phyloP scores from a whole-genome alignment of 495 filamentous ascomycete species.

The Cairneyella variabilis region DNA sequence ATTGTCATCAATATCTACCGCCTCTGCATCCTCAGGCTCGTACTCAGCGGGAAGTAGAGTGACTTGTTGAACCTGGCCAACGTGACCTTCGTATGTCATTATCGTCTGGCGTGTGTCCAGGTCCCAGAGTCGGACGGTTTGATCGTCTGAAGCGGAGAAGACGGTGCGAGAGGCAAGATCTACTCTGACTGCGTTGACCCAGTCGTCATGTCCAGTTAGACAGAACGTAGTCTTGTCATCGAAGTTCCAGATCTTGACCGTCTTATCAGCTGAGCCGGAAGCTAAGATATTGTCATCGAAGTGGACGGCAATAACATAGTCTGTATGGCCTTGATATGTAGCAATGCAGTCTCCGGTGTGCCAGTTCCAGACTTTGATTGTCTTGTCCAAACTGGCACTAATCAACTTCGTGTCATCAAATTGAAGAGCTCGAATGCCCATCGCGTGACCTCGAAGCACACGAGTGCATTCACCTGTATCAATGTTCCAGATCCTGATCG shows the following conservation, averaged over 20 bases:
- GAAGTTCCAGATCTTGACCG: conserved; percentile 93
- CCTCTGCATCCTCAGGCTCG: conserved; percentile 71
- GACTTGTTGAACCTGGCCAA: conserved; percentile 92
- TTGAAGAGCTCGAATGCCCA: conserved; percentile 81
- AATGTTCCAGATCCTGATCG: conserved; percentile 94
- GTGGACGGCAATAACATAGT: conserved; percentile 79
- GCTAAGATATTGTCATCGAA: conserved; percentile 80
- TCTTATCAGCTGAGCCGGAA: conserved; percentile 82
- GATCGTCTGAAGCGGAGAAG: conserved; percentile 90
- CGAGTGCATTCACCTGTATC: conserved; percentile 81
- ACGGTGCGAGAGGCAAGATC: conserved; percentile 78
- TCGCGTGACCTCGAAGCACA: conserved; percentile 75
- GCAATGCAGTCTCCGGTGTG: conserved; percentile 83
- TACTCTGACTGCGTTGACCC: conserved; percentile 89
- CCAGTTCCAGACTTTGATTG: conserved; percentile 94
- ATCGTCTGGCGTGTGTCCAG: conserved; percentile 77
- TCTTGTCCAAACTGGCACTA: conserved; percentile 76
- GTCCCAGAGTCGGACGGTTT: conserved; percentile 89
- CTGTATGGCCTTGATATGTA: conserved; percentile 71
- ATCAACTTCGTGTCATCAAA: conserved; percentile 91
- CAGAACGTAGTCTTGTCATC: conserved; percentile 72
- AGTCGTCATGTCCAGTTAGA: conserved; percentile 82
- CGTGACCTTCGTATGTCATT: conserved; percentile 83
- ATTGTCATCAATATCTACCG: conserved; percentile 51
- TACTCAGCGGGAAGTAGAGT: conserved; percentile 77